Evolutionary conservation across 345 rosid genomes (phyloP).

Genomic region (Bruguiera gymnorhiza): DNA sequence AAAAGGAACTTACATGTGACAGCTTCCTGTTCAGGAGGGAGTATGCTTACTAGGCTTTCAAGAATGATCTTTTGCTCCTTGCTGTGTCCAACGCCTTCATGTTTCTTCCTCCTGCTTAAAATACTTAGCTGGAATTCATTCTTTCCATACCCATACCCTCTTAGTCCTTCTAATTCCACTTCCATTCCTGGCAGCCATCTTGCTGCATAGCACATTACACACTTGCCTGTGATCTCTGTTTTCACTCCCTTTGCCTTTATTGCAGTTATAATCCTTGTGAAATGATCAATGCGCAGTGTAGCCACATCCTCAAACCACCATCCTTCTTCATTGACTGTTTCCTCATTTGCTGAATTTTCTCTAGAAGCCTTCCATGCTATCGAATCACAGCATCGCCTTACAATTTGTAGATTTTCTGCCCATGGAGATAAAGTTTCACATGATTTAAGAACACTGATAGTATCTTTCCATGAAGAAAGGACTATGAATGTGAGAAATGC

Average conservation of each 20-base stretch:
- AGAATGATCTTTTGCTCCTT: conserved; percentile 56
- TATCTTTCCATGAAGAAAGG: conserved; percentile 79
- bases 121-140: conserved; percentile 60
- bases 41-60: conserved; percentile 70
- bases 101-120: conserved; percentile 34
- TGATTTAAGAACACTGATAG: conserved; percentile 64
- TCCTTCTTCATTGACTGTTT: conserved; percentile 32
- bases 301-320: conserved; percentile 57
- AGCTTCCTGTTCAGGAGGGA: conserved; percentile 61
- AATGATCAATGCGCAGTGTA: conserved; percentile 57
- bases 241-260: conserved; percentile 51
- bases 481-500: conserved; percentile 76
- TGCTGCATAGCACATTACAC: conserved; percentile 61
- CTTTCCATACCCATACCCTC: conserved; percentile 59
- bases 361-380: conserved; percentile 73
- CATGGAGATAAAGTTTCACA: conserved; percentile 72
- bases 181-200: conserved; percentile 52
- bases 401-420: conserved; percentile 83
- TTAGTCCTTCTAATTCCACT: conserved; percentile 53
- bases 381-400: conserved; percentile 79
- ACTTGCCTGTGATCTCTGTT: conserved; percentile 55
- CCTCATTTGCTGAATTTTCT: conserved; percentile 33
- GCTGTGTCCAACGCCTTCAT: conserved; percentile 29
- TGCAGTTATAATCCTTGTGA: conserved; percentile 65
- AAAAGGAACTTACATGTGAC: conserved; percentile 70